Conservation (phyloP, 75 land plant genomes). For the Pinus taeda region DNA sequence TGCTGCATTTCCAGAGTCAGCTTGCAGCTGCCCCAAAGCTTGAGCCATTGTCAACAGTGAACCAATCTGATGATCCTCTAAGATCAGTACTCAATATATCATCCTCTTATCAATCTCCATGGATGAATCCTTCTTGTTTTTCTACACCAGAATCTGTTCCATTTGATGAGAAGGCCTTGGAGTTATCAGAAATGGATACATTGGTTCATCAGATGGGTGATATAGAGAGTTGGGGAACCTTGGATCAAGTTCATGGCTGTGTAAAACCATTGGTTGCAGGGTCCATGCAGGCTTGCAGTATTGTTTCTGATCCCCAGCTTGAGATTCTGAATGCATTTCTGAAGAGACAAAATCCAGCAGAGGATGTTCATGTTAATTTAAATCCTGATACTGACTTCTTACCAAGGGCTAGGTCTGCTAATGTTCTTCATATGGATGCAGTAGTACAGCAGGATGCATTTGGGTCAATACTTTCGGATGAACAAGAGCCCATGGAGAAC, state of each 20-base stretch:
- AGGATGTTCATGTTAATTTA: not conserved
- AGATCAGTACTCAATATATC: not conserved
- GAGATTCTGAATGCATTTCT: not conserved
- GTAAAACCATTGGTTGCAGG: not conserved
- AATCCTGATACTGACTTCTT: not conserved
- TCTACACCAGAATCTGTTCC: not conserved
- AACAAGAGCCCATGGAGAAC: not conserved
- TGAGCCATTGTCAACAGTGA: not conserved
- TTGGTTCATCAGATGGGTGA: not conserved
- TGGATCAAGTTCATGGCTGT: not conserved
- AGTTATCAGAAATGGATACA: slow-evolving; percentile 5
- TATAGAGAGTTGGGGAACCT: slow-evolving; percentile 1
- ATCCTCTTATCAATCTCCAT: slow-evolving; percentile 3
- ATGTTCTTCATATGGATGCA: not conserved
- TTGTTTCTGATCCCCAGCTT: slow-evolving; percentile 3
- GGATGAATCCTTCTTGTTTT: not conserved
- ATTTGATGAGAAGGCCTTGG: not conserved
- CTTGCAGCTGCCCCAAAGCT: not conserved
- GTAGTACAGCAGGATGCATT: not conserved
- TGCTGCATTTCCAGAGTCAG: not conserved
- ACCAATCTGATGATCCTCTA: not conserved
- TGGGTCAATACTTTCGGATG: not conserved
- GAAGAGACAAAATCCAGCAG: not conserved
- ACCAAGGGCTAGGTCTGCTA: not conserved
- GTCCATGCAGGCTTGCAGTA: not conserved